Conservation (phyloP, 495 filamentous ascomycete species). For the Amorphotheca resinae region DNA sequence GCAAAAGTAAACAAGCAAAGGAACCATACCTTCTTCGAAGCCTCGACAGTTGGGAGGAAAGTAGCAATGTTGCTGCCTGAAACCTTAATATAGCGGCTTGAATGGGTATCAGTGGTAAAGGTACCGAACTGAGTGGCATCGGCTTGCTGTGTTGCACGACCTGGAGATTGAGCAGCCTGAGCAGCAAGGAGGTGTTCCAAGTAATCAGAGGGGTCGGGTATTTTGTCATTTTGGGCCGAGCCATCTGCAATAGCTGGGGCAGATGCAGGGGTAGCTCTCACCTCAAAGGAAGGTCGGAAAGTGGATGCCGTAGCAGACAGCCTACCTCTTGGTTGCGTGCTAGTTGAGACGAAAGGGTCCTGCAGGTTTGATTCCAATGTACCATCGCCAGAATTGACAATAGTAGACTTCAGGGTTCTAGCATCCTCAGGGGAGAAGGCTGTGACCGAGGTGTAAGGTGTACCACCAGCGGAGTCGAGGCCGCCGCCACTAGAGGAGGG, state of each 20-base stretch:
- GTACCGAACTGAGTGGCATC: slow-evolving; percentile 4
- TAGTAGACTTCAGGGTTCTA: neutral
- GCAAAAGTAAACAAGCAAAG: neutral
- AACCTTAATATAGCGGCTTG: slow-evolving; percentile 11
- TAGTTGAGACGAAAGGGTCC: slow-evolving; percentile 9
- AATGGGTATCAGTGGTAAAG: slow-evolving; percentile 16
- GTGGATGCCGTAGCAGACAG: slow-evolving; percentile 33
- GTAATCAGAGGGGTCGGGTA: neutral
- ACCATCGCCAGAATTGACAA: neutral
- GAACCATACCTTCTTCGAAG: slow-evolving; percentile 4
- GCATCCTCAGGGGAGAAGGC: slow-evolving; percentile 49
- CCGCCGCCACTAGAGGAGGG: neutral
- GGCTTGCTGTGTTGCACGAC: neutral
- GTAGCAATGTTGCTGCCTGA: slow-evolving; percentile 2
- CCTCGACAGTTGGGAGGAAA: neutral
- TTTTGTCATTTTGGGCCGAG: neutral
- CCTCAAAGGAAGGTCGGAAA: slow-evolving; percentile 19
- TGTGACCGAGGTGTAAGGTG: slow-evolving; percentile 50
- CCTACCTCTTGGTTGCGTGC: slow-evolving; percentile 23
- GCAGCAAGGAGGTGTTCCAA: neutral
- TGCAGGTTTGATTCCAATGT: slow-evolving; percentile 8
- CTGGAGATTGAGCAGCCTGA: neutral
- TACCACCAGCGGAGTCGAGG: slow-evolving; percentile 41
- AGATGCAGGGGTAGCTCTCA: slow-evolving; percentile 10
- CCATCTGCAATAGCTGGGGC: neutral